Percentiles rank a stretch among this genome's conserved stretches.
Conservation (phyloP, 2,329 filamentous ascomycete species). For the Sporothrix euskadiensis region DNA sequence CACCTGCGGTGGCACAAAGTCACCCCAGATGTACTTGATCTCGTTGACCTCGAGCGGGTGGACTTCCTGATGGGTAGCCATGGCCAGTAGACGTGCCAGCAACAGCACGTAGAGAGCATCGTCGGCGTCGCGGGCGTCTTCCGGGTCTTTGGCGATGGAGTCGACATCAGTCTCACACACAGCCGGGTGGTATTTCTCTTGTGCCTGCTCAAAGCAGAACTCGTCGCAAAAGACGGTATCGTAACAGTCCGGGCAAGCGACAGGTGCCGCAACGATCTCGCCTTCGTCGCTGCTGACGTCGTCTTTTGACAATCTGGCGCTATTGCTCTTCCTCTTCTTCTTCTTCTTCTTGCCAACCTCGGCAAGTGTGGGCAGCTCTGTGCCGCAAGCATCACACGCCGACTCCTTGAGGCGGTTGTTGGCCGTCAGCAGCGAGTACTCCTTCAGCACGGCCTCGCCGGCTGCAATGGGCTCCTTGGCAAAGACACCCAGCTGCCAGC, state of each 20-base stretch:
- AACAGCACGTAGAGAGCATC: slow-evolving; percentile 64
- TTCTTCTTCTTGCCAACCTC: slow-evolving; percentile 38
- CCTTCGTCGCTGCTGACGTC: neutral
- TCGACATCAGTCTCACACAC: slow-evolving; percentile 68
- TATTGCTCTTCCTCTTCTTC: slow-evolving; percentile 41
- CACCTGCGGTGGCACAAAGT: slow-evolving; percentile 56
- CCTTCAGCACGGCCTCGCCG: slow-evolving; percentile 73
- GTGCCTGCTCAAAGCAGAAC: slow-evolving; percentile 59
- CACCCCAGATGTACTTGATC: slow-evolving; percentile 69
- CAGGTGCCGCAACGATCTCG: slow-evolving; percentile 44
- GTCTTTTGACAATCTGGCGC: slow-evolving; percentile 38
- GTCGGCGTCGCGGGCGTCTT: slow-evolving; percentile 59
- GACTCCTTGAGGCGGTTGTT: slow-evolving; percentile 85
- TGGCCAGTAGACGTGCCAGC: slow-evolving; percentile 62
- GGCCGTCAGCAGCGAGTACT: slow-evolving; percentile 84
- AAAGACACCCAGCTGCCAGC: slow-evolving; percentile 84
- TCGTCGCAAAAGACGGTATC: slow-evolving; percentile 68
- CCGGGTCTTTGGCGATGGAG: slow-evolving; percentile 63
- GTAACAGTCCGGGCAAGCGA: slow-evolving; percentile 61
- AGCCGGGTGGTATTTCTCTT: slow-evolving; percentile 62
- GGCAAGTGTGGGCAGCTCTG: slow-evolving; percentile 64
- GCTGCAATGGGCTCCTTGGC: slow-evolving; percentile 77
- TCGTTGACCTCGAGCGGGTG: slow-evolving; percentile 66
- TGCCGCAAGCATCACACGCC: slow-evolving; percentile 86
- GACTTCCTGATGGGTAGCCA: slow-evolving; percentile 59